Conservation (phyloP, 2,329 filamentous ascomycete species). For the Blumeriella jaapii region DNA sequence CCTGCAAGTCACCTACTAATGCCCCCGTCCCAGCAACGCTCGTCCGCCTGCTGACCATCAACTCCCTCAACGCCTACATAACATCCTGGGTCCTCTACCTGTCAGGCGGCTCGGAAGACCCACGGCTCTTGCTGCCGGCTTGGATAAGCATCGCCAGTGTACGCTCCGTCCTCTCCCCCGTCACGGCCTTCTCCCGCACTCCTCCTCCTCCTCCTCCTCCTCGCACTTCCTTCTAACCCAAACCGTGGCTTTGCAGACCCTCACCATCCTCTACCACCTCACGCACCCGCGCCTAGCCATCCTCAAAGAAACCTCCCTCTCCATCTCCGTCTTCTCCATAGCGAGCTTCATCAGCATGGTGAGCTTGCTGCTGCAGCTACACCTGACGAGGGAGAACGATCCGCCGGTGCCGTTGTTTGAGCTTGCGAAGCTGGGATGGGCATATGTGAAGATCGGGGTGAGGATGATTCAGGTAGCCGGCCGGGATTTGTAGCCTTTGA, state of each 20-base stretch:
- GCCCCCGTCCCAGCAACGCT: constrained; percentile 58
- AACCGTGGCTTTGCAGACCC: constrained; percentile 42
- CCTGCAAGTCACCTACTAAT: background rate
- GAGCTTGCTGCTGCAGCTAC: constrained; percentile 53
- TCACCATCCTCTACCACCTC: constrained; percentile 65
- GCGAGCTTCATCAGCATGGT: constrained; percentile 69
- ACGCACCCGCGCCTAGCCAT: constrained; percentile 72
- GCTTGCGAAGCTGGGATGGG: constrained; percentile 18
- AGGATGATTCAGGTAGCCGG: constrained; percentile 14
- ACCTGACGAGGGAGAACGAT: constrained; percentile 30
- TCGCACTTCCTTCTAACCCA: background rate
- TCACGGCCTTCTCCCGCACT: too few species aligned
- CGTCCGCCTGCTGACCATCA: constrained; percentile 66
- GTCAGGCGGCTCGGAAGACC: constrained; percentile 57
- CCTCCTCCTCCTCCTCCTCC: background rate
- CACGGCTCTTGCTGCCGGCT: constrained; percentile 59
- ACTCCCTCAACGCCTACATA: constrained; percentile 62
- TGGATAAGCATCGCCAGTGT: constrained; percentile 72
- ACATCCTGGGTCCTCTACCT: constrained; percentile 62
- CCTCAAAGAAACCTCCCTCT: constrained; percentile 65
- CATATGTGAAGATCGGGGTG: constrained; percentile 16
- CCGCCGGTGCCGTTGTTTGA: constrained; percentile 23
- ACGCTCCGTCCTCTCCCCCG: too few species aligned
- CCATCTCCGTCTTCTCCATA: constrained; percentile 66
- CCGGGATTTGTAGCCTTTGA: background rate